phyloP scores from a whole-genome alignment of 345 rosid genomes.

The Salix purpurea region DNA sequence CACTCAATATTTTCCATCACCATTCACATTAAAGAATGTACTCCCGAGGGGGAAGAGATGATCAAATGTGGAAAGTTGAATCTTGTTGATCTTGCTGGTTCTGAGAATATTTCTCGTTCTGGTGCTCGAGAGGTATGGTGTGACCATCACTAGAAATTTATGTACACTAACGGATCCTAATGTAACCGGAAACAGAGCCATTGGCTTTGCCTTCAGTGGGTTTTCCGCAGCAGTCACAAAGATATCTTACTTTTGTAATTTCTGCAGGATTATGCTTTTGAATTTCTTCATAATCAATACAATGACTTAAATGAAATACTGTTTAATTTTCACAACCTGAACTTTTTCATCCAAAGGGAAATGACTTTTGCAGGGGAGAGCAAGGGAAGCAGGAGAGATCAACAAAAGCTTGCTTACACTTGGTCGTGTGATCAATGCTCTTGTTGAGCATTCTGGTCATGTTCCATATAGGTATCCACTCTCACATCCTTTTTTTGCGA shows the following conservation, averaged over 20 bases:
- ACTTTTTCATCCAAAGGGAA: conserved; percentile 10
- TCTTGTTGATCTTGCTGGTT: conserved; percentile 99
- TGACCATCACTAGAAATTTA: not conserved
- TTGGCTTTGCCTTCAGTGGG: not conserved
- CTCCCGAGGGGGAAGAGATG: conserved; percentile 99
- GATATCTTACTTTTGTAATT: not conserved
- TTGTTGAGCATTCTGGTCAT: conserved; percentile 98
- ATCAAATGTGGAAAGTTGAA: conserved; percentile 95
- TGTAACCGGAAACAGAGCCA: not conserved
- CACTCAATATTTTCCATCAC: conserved; percentile 96
- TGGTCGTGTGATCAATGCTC: conserved; percentile 94
- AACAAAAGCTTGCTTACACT: conserved; percentile 98
- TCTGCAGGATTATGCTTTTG: conserved; percentile 21
- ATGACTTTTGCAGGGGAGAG: conserved; percentile 75
- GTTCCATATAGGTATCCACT: conserved; percentile 52
- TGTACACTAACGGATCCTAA: not conserved
- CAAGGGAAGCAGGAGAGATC: conserved; percentile 99
- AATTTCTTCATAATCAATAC: not conserved
- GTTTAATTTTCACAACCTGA: not conserved
- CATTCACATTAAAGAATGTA: conserved; percentile 89
- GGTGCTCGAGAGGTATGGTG: conserved; percentile 88
- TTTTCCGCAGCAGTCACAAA: not conserved
- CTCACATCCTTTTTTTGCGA: not conserved
- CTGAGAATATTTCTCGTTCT: conserved; percentile 96
- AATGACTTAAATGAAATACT: not conserved